Conservation (phyloP, 805 yeast species). For the Saccharomycopsis javanensis region DNA sequence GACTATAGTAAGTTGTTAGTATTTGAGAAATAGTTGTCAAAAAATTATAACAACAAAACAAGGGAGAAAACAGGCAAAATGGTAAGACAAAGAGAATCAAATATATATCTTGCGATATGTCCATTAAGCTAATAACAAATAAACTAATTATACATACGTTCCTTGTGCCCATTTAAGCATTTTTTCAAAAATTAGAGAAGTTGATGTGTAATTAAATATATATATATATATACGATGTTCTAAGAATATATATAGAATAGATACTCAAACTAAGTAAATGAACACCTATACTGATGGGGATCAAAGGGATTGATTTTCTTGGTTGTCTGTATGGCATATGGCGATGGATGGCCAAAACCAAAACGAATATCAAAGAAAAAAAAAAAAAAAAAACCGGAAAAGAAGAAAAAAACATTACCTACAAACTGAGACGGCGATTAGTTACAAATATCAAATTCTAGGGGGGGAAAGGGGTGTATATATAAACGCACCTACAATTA, state of each 20-base stretch:
- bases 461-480: no score
- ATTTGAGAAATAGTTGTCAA: no score
- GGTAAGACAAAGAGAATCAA: no score
- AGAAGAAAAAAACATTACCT: background rate
- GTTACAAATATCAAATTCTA: background rate
- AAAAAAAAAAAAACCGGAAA: no score
- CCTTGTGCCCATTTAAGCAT: conserved; percentile 24
- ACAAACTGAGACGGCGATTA: background rate
- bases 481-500: no score
- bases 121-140: background rate
- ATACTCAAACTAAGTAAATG: no score
- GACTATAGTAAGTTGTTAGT: conserved; percentile 32
- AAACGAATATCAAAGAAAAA: background rate
- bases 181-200: background rate
- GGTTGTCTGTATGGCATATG: background rate
- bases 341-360: conserved; percentile 1
- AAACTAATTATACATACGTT: conserved; percentile 12
- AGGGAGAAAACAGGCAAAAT: no score
- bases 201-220: background rate
- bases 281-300: background rate
- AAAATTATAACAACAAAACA: no score
- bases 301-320: background rate
- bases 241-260: no score
- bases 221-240: background rate
- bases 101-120: background rate